Conservation (phyloP, 192 early-diverging fungal species). For the Backusella australiensis region DNA sequence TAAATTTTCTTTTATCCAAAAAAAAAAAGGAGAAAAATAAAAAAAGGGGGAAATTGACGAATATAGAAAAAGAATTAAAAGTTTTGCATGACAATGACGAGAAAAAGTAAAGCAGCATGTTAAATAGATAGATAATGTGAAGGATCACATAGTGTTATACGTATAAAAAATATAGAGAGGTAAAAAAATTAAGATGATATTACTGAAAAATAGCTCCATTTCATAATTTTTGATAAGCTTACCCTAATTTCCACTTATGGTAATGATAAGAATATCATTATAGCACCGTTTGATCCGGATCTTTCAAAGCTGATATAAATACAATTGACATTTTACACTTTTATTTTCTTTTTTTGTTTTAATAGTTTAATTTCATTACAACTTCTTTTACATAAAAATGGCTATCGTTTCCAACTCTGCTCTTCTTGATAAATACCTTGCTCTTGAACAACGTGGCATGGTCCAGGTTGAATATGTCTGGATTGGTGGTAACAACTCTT, state of each 20-base stretch:
- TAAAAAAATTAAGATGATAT: not conserved
- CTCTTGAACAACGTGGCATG: slow-evolving; percentile 48
- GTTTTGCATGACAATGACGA: not conserved
- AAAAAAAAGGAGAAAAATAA: not conserved
- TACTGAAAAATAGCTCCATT: not conserved
- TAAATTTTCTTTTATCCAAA: not conserved
- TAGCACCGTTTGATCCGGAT: slow-evolving; percentile 1
- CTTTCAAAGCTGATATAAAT: slow-evolving; percentile 10
- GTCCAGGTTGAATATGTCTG: slow-evolving; percentile 55
- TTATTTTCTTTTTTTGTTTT: slow-evolving; percentile 5
- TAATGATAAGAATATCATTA: slow-evolving; percentile 11
- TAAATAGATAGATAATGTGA: not conserved
- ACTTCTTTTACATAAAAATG: slow-evolving; percentile 10
- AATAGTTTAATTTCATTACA: not conserved
- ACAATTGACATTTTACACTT: not conserved
- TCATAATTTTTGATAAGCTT: slow-evolving; percentile 1
- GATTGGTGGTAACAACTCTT: slow-evolving; percentile 45
- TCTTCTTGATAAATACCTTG: slow-evolving; percentile 49
- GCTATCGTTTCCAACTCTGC: slow-evolving; percentile 34
- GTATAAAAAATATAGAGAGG: slow-evolving; percentile 1
- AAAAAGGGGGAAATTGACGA: not conserved
- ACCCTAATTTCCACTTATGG: slow-evolving; percentile 8
- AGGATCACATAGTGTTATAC: not conserved
- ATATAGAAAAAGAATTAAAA: not conserved
- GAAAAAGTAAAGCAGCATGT: not conserved